A percentile compares a stretch with the other conserved stretches of the same genome.
Evolutionary conservation across 768 basidiomycete species (phyloP).

Genomic region (Calocera cornea): DNA sequence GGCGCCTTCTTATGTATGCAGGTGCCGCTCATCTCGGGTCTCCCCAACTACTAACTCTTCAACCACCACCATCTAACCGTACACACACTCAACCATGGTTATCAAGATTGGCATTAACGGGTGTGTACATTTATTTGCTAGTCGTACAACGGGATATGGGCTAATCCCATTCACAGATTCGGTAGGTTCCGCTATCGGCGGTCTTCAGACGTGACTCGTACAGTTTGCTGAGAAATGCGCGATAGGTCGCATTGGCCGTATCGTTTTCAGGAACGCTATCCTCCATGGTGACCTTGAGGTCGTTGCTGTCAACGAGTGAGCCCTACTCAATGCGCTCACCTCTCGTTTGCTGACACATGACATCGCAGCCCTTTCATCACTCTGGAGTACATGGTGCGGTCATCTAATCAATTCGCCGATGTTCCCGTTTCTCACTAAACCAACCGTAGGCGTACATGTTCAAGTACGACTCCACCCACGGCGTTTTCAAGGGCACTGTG

Average conservation of each 20-base stretch:
- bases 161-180: conserved; percentile 31
- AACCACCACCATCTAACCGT: not conserved
- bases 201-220: not conserved
- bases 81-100: conserved; percentile 23
- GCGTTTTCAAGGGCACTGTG: conserved; percentile 67
- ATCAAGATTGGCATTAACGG: conserved; percentile 96
- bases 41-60: not conserved
- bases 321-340: conserved; percentile 9
- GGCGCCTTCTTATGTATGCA: not conserved
- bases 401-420: not conserved
- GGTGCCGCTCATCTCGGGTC: not conserved
- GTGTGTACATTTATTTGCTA: conserved; percentile 33
- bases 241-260: conserved; percentile 96
- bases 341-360: not conserved
- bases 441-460: conserved; percentile 81
- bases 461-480: conserved; percentile 91
- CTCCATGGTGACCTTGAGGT: conserved; percentile 61
- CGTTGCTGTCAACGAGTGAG: conserved; percentile 89
- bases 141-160: not conserved
- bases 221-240: not conserved
- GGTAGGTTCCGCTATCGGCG: conserved; percentile 35
- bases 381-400: conserved; percentile 81
- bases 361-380: conserved; percentile 81
- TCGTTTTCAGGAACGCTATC: conserved; percentile 91
- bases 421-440: not conserved